A percentile compares a stretch with the other conserved stretches of the same genome.
Conservation (phyloP, 2,329 filamentous ascomycete genomes). For the Nothopassalora personata region DNA sequence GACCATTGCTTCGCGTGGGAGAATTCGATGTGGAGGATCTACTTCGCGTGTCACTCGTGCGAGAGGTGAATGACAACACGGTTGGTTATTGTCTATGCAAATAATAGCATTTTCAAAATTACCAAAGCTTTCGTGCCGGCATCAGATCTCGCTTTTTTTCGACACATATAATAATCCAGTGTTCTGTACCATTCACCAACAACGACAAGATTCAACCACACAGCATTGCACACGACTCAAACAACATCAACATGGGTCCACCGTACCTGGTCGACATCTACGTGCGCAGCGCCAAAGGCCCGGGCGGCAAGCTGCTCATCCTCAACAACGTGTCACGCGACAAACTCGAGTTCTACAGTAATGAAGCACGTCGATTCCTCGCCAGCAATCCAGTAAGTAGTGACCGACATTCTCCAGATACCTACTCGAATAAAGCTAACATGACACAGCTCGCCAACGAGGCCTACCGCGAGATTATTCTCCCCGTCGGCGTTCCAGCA, state of each 20-base stretch:
- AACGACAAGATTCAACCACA: background rate
- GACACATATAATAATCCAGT: background rate
- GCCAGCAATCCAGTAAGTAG: background rate
- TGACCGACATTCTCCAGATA: background rate
- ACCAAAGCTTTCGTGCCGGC: background rate
- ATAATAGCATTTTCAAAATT: background rate
- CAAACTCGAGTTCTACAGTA: constrained; percentile 1
- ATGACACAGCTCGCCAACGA: background rate
- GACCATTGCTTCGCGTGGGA: background rate
- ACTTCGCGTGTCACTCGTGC: background rate
- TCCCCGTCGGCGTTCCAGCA: constrained; percentile 3
- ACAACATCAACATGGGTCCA: background rate
- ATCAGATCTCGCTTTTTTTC: background rate
- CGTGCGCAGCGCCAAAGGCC: background rate
- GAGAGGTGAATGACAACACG: background rate
- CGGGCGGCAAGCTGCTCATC: background rate
- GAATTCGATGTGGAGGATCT: background rate
- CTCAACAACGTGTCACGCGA: background rate
- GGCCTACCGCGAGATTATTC: background rate
- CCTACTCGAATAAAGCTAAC: background rate
- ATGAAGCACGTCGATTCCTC: constrained; percentile 1
- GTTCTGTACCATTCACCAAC: too few species aligned
- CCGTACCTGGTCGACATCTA: background rate
- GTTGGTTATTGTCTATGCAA: background rate
- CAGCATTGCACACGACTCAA: background rate